A percentile compares a stretch with the other conserved stretches of the same genome.
Evolutionary conservation across 257 asterid genomes (phyloP).

Genomic region (Schizonepeta tenuifolia): DNA sequence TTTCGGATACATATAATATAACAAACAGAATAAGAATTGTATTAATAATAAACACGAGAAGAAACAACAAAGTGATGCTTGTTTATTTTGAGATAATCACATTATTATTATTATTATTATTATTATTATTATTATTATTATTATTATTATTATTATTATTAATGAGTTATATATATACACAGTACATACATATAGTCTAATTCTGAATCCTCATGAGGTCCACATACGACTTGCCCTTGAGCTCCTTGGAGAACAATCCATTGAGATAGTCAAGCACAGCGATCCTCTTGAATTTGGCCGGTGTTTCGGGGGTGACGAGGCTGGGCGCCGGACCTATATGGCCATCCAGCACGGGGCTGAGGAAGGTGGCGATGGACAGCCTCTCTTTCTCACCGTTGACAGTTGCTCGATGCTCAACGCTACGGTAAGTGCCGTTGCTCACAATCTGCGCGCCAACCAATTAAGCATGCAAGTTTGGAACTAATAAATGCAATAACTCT

Average conservation of each 20-base stretch:
- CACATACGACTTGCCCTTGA: conserved; percentile 51
- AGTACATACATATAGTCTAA: too few species aligned
- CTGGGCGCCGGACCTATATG: conserved; percentile 49
- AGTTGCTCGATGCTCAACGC: conserved; percentile 57
- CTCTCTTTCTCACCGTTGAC: conserved; percentile 47
- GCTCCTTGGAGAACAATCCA: conserved; percentile 42
- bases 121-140: too few species aligned
- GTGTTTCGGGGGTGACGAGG: conserved; percentile 39
- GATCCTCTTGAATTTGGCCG: conserved; percentile 49
- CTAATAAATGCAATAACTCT: too few species aligned
- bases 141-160: too few species aligned
- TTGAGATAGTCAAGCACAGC: conserved; percentile 38
- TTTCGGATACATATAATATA: too few species aligned
- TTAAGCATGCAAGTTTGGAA: background rate
- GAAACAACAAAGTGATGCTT: too few species aligned
- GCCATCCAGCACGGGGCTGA: conserved; percentile 29
- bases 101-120: too few species aligned
- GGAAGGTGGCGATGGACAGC: conserved; percentile 52
- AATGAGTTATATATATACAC: too few species aligned
- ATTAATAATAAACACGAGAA: too few species aligned
- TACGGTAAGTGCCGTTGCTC: conserved; percentile 52
- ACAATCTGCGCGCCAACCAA: conserved; percentile 42
- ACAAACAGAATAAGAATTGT: too few species aligned
- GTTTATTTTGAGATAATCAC: too few species aligned
- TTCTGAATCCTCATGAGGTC: conserved; percentile 43